Evolutionary conservation across 768 basidiomycete genomes (phyloP), one percentile per base, ranked within the genome.

Genomic region (Boletus insuetus): DNA sequence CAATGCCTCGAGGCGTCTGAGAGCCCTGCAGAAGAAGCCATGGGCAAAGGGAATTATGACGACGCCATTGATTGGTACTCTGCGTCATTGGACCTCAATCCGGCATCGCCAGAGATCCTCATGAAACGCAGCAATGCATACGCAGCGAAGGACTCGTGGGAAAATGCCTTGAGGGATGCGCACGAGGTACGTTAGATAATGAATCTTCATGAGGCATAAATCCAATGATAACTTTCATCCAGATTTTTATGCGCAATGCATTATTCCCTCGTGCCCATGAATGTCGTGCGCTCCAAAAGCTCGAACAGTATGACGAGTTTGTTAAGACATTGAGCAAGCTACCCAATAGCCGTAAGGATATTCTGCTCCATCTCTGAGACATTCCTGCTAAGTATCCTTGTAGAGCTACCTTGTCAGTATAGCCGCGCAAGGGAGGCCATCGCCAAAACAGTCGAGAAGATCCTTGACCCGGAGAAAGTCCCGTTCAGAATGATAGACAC

Each of bases 401-500:
- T 8, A 58, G 53, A 35, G 29, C 24, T 49, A 19, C 51, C 6
- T 20, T 6, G 26, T 39, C 39, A 41, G 9, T n/a, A 56, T 22
- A 32, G 11, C 3, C 22, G 2, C 1, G 32, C 24, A 16, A 53
- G 8, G 39, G 35, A 6, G 8, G 24, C 35, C 26, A 50, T 58
- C 17, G 56, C 50, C 34, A 19, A 54, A 31, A 22, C 43, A 7
- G 31, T 58, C 17, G 41, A 32, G 22, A 41, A 44, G 8, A 51
- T 26, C 34, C 52, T 54, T 35, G 24, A 47, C 9, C 24, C 24
- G 24, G 24, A 24, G 24, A 47, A 51, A 10, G 11, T 42, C 9
- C 58, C 54, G 26, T 31, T 58, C 31, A 35, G 54, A 10, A 51
- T 60, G 44, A 60, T 60, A 19, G 53, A 60, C 46, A 52, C 51